Evolutionary conservation across 352 stramenopile species (phyloP).

Genomic region (Pythium periplocum): DNA sequence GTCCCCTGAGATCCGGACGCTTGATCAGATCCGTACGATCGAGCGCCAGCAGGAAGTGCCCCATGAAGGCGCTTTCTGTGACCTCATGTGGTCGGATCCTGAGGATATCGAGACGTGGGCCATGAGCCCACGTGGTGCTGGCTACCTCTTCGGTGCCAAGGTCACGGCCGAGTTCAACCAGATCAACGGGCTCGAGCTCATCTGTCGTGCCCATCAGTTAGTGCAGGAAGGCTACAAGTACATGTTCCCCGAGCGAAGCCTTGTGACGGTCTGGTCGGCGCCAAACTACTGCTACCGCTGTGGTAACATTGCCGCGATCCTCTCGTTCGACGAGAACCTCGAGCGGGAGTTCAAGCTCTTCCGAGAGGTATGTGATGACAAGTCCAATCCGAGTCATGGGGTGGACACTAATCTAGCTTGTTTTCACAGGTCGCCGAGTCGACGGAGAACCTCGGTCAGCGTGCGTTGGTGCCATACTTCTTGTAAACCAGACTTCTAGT

Average conservation of each 20-base stretch:
- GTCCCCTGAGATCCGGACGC: slow-evolving; percentile 91
- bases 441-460: slow-evolving; percentile 70
- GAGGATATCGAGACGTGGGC: slow-evolving; percentile 92
- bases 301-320: slow-evolving; percentile 78
- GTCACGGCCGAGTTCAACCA: slow-evolving; percentile 89
- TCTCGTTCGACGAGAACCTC: slow-evolving; percentile 80
- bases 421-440: slow-evolving; percentile 70
- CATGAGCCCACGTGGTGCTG: slow-evolving; percentile 84
- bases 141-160: slow-evolving; percentile 85
- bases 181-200: slow-evolving; percentile 87
- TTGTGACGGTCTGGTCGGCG: slow-evolving; percentile 81
- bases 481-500: slow-evolving; percentile 41
- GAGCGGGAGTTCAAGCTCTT: slow-evolving; percentile 88
- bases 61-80: slow-evolving; percentile 94
- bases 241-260: slow-evolving; percentile 84
- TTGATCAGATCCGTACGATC: slow-evolving; percentile 96
- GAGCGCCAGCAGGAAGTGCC: slow-evolving; percentile 95
- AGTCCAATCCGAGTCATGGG: not conserved
- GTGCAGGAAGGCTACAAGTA: slow-evolving; percentile 91
- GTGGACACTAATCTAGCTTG: no score
- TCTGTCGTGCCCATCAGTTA: slow-evolving; percentile 87
- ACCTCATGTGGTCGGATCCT: slow-evolving; percentile 98
- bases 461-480: slow-evolving; percentile 82
- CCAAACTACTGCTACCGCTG: slow-evolving; percentile 87
- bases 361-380: slow-evolving; percentile 52